A percentile compares a stretch with the other conserved stretches of the same genome.
Conservation (phyloP, 495 filamentous ascomycete genomes). For the Penicillium angulare region DNA sequence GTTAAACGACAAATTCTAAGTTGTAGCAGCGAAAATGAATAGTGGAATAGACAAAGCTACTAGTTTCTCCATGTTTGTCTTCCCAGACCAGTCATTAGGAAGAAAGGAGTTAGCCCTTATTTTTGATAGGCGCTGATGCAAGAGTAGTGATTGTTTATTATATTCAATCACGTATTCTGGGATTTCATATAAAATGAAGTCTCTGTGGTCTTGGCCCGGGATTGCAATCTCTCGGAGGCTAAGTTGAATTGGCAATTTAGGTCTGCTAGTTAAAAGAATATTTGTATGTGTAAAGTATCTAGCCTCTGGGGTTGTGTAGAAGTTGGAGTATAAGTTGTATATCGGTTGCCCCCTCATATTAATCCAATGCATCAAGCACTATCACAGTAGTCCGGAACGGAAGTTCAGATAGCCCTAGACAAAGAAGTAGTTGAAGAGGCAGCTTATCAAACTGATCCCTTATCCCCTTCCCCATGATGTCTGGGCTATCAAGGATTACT, state of each 20-base stretch:
- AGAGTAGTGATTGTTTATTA: neutral
- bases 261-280: neutral
- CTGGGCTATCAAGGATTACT: neutral
- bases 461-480: neutral
- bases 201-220: neutral
- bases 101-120: neutral
- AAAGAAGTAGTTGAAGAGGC: neutral
- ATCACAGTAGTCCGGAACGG: neutral
- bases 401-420: neutral
- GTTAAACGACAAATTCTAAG: neutral
- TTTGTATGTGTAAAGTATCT: neutral
- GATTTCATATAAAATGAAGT: neutral
- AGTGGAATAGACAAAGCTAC: neutral
- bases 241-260: neutral
- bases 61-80: neutral
- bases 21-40: neutral
- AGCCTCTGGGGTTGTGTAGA: neutral
- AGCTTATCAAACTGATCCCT: neutral
- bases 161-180: neutral
- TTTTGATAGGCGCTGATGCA: neutral
- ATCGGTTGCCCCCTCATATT: neutral
- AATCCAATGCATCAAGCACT: neutral
- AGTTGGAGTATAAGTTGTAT: neutral
- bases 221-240: neutral
- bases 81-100: neutral